phyloP scores from a whole-genome alignment of 176 grass and related monocot species.

The Phoenix dactylifera region DNA sequence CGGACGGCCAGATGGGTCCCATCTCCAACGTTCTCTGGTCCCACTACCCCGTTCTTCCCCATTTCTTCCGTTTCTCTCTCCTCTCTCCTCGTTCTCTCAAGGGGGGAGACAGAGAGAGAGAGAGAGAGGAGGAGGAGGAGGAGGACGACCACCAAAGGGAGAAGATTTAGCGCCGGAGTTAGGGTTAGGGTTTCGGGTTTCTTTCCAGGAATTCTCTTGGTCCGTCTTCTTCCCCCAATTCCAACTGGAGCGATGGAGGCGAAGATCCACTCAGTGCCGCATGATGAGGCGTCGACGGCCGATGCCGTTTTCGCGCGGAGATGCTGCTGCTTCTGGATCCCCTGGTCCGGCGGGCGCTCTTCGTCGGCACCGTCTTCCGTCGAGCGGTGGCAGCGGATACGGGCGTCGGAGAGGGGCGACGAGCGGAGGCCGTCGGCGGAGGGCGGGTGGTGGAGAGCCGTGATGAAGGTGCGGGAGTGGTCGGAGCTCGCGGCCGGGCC shows the following conservation, averaged over 20 bases:
- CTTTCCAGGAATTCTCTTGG: no score
- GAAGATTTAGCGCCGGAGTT: no score
- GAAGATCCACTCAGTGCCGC: slow-evolving; percentile 1
- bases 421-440: slow-evolving; percentile 21
- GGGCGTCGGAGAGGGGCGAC: slow-evolving; percentile 27
- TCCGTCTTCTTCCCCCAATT: no score
- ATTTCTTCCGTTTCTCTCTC: no score
- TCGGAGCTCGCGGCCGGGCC: slow-evolving; percentile 88
- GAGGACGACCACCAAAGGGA: no score
- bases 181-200: no score
- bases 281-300: slow-evolving; percentile 24
- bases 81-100: no score
- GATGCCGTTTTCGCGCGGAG: slow-evolving; percentile 34
- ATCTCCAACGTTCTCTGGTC: no score
- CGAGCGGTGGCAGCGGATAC: slow-evolving; percentile 21
- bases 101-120: no score
- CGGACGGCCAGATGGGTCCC: no score
- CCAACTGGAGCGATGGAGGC: slow-evolving; percentile 6
- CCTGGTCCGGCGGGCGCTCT: slow-evolving; percentile 5
- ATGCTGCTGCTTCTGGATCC: slow-evolving; percentile 66
- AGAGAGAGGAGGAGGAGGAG: no score
- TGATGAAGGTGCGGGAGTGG: slow-evolving; percentile 92
- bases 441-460: slow-evolving; percentile 47
- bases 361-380: not conserved
- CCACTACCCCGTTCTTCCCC: no score